Percentiles rank a stretch among this genome's conserved stretches.
Conservation (phyloP, 805 yeast species). For the Saccharomycopsis fodiens region DNA sequence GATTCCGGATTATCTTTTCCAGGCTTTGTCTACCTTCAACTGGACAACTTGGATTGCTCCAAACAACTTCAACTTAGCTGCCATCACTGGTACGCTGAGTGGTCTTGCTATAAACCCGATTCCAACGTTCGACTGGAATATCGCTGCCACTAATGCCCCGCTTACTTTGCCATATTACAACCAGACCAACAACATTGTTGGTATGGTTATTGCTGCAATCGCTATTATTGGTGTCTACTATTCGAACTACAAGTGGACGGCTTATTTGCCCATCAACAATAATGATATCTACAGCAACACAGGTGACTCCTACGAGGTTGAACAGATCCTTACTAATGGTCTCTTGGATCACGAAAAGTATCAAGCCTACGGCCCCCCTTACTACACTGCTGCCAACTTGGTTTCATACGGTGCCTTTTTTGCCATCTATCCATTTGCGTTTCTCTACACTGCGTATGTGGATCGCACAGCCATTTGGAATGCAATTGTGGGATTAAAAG, state of each 20-base stretch:
- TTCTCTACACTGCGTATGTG: constrained; percentile 39
- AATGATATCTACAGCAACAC: constrained; percentile 43
- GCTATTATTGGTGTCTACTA: constrained; percentile 46
- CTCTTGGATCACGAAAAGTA: constrained; percentile 41
- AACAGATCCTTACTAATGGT: constrained; percentile 38
- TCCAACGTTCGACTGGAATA: constrained; percentile 51
- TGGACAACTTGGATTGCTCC: constrained; percentile 28
- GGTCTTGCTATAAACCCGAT: constrained; percentile 50
- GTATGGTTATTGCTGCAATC: constrained; percentile 46
- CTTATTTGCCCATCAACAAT: constrained; percentile 50
- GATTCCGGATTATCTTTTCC: constrained; percentile 60
- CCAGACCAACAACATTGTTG: constrained; percentile 36
- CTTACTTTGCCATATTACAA: constrained; percentile 50
- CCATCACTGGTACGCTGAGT: constrained; percentile 50
- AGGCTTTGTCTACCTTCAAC: constrained; percentile 51
- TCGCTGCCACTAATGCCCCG: constrained; percentile 38
- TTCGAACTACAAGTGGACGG: constrained; percentile 47
- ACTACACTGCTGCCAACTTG: too few relatives aligned
- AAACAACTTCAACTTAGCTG: constrained; percentile 48
- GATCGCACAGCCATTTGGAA: constrained; percentile 37
- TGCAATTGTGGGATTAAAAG: constrained; percentile 31
- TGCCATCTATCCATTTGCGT: constrained; percentile 49
- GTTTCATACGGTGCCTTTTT: constrained; percentile 53
- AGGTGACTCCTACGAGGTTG: constrained; percentile 41
- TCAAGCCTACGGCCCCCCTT: too few relatives aligned